Evolutionary conservation across 805 yeast species (phyloP), one percentile per base, ranked within the genome.

Genomic region (Brettanomyces sp.): DNA sequence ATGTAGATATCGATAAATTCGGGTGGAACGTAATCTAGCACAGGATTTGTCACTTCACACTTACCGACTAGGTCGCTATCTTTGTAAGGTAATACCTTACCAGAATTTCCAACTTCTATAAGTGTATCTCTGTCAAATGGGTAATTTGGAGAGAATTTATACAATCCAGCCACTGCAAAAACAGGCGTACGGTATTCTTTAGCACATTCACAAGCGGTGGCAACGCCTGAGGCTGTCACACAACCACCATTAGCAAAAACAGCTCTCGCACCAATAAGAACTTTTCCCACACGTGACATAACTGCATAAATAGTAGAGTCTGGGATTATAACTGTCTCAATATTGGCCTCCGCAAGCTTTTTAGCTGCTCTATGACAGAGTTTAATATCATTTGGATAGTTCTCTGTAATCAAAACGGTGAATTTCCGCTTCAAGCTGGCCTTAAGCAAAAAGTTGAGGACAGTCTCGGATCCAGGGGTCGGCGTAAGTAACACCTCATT

Each of bases 241-340:
- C 95, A 85, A 9, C 98, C 97, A 49, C 99, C 99, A 59, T 93
- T 93, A 45, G 95, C 95, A 62, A 93, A 85, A 4, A 93, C 97
- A 0, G 96, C 80, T 50, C 85, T 77, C 4, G 98, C 84, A 36
- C 98, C 97, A 45, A 95, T 77, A 48, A 93, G 79, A 30, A 93
- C 99, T 63, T 95, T 95, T 39, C 97, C 96, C 4, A 93, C 98
- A 52, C 96, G 73, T 36, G 96, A 85, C 98, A 93, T 93, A 41
- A 93, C 88, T 0, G 99, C 97, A 64, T 83, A 88, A 0, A 84
- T 89, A 24, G 95, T 84, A 4, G 95, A 76, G 60, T 93, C 99
- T 1, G 99, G 97, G 34, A 93, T 85, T 45, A 93, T 76, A 2
- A 90, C 85, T 1, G 96, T 82, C 51, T 89, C 95, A 41, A 93